Conservation (phyloP, 129 eudicot species). For the Deinandra increscens region DNA sequence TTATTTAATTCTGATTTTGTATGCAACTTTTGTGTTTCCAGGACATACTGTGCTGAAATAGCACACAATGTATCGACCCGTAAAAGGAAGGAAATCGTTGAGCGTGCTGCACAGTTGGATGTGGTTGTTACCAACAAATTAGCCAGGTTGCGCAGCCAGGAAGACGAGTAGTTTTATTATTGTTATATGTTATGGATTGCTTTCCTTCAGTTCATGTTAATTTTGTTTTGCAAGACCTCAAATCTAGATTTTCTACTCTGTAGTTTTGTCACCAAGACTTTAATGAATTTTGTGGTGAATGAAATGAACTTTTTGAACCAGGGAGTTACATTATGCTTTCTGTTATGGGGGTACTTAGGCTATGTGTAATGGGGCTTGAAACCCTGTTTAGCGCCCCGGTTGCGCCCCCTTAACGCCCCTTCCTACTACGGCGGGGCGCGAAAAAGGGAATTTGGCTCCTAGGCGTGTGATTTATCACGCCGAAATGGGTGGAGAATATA, state of each 20-base stretch:
- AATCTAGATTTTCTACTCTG: neutral
- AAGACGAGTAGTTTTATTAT: neutral
- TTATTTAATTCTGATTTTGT: neutral
- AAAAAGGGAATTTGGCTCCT: no score
- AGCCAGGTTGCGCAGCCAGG: slow-evolving; percentile 19
- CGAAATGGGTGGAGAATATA: no score
- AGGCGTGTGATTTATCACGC: no score
- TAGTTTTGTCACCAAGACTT: neutral
- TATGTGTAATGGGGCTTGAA: no score
- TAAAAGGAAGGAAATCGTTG: slow-evolving; percentile 17
- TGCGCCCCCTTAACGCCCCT: no score
- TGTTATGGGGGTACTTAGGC: neutral
- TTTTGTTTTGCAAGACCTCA: neutral
- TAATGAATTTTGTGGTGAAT: neutral
- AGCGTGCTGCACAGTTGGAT: slow-evolving; percentile 10
- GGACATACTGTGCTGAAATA: slow-evolving; percentile 15
- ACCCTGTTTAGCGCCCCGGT: no score
- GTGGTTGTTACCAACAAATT: slow-evolving; percentile 22
- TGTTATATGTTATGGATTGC: neutral
- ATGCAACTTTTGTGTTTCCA: neutral
- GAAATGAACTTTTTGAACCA: neutral
- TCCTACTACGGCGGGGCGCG: no score
- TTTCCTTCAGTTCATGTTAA: neutral
- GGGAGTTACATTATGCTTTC: neutral
- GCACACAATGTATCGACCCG: slow-evolving; percentile 12